Percentiles rank a stretch among this genome's conserved stretches.
phyloP scores from a whole-genome alignment of 192 early-diverging fungal species.

The Gigaspora rosea region DNA sequence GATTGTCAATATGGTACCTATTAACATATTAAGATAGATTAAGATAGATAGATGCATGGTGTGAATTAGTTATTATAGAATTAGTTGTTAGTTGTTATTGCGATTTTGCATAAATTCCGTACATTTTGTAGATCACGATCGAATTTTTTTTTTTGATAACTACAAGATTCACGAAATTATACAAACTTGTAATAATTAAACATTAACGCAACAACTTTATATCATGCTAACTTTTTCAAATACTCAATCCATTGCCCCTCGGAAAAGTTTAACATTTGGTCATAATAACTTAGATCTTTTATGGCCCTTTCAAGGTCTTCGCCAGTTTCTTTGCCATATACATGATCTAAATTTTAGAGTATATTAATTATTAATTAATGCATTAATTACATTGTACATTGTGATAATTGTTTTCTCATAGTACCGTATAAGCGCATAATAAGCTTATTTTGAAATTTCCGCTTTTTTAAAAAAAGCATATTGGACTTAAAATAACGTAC shows the following conservation, averaged over 20 bases:
- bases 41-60: too few species aligned
- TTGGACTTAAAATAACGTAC: too few species aligned
- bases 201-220: neutral
- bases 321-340: slow-evolving; percentile 55
- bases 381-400: too few species aligned
- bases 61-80: too few species aligned
- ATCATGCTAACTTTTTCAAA: slow-evolving; percentile 46
- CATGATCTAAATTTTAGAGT: slow-evolving; percentile 40
- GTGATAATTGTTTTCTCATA: too few species aligned
- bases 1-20: slow-evolving; percentile 51
- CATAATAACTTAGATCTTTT: slow-evolving; percentile 48
- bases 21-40: neutral
- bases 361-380: neutral
- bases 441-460: too few species aligned
- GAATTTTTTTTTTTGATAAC: too few species aligned
- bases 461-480: too few species aligned
- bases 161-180: too few species aligned
- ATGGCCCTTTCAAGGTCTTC: slow-evolving; percentile 47
- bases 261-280: slow-evolving; percentile 44
- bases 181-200: neutral
- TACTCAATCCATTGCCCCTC: slow-evolving; percentile 49
- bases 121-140: too few species aligned
- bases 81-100: neutral
- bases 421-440: too few species aligned
- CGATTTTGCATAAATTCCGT: too few species aligned